Percentiles rank a stretch among this genome's conserved stretches.
phyloP scores from a whole-genome alignment of 768 basidiomycete genomes.

The Mrakia gelida region DNA sequence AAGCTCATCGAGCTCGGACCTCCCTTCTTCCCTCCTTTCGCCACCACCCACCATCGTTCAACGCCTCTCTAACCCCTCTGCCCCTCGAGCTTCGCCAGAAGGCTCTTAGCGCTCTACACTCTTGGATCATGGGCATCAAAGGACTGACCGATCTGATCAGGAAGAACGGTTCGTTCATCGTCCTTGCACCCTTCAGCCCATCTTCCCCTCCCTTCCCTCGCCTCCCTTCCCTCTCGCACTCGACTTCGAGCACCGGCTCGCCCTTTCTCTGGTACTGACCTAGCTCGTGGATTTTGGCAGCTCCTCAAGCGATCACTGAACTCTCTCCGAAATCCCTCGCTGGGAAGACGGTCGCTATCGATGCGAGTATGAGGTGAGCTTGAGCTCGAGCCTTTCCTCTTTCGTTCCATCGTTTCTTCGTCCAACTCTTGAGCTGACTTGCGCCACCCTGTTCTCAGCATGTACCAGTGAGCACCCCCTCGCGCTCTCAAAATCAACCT shows the following conservation, averaged over 20 bases:
- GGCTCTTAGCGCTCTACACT: neutral
- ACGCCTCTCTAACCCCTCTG: neutral
- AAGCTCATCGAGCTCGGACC: no score
- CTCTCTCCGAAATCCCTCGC: neutral
- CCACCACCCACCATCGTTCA: neutral
- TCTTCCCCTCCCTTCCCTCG: neutral
- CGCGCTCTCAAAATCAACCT: no score
- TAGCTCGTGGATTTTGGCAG: neutral
- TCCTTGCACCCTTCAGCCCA: neutral
- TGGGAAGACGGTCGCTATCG: constrained; percentile 67
- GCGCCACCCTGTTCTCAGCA: constrained; percentile 38
- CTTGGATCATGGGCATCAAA: neutral
- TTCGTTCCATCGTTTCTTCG: constrained; percentile 51
- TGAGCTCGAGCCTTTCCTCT: constrained; percentile 4
- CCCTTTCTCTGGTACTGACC: no score
- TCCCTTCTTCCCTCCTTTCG: no score
- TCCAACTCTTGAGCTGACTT: neutral
- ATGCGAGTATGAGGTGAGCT: constrained; percentile 56
- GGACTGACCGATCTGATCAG: constrained; percentile 8
- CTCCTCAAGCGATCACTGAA: constrained; percentile 3
- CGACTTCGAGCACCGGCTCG: neutral
- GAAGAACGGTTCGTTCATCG: constrained; percentile 5
- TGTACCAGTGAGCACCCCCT: constrained; percentile 54
- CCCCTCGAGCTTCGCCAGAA: neutral
- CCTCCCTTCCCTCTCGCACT: neutral